Evolutionary conservation across 1,284 basidiomycete genomes (phyloP).

Genomic region (Microbotryum lychnidis-dioicae): DNA sequence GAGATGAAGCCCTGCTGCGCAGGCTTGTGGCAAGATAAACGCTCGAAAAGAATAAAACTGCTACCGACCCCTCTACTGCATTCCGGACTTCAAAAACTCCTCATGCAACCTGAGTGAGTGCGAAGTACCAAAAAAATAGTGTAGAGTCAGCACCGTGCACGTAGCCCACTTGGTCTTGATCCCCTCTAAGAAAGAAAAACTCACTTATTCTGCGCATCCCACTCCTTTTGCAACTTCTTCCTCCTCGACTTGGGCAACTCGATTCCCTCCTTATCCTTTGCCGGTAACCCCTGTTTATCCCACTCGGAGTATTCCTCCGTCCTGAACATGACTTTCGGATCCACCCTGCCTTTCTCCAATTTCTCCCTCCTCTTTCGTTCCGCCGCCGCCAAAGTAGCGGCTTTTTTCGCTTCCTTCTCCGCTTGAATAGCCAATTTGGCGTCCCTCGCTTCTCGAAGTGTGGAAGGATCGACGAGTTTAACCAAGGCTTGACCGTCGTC

Average conservation of each 20-base stretch:
- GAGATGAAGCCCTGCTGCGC: no score
- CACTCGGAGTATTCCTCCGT: slow-evolving; percentile 60
- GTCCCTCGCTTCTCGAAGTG: slow-evolving; percentile 74
- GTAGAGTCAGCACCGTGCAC: background rate
- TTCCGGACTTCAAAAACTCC: slow-evolving; percentile 21
- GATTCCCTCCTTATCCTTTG: slow-evolving; percentile 71
- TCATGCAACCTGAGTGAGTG: slow-evolving; percentile 15
- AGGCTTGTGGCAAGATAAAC: no score
- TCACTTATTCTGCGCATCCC: slow-evolving; percentile 61
- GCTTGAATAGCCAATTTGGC: slow-evolving; percentile 68
- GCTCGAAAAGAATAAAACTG: no score
- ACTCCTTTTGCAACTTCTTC: slow-evolving; percentile 77
- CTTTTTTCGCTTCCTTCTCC: slow-evolving; percentile 75
- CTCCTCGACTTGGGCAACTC: slow-evolving; percentile 72
- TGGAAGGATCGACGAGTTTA: slow-evolving; percentile 77
- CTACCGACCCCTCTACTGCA: no score
- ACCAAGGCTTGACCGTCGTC: slow-evolving; percentile 93
- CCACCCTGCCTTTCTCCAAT: slow-evolving; percentile 71
- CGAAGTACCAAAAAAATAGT: no score
- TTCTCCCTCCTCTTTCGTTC: slow-evolving; percentile 64
- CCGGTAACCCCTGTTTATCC: slow-evolving; percentile 70
- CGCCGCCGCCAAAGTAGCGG: slow-evolving; percentile 60
- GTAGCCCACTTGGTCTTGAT: background rate
- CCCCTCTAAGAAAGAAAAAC: background rate
- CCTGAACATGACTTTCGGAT: slow-evolving; percentile 68